Evolutionary conservation across 2,329 filamentous ascomycete genomes (phyloP).

Genomic region (Alternaria triticimaculans): DNA sequence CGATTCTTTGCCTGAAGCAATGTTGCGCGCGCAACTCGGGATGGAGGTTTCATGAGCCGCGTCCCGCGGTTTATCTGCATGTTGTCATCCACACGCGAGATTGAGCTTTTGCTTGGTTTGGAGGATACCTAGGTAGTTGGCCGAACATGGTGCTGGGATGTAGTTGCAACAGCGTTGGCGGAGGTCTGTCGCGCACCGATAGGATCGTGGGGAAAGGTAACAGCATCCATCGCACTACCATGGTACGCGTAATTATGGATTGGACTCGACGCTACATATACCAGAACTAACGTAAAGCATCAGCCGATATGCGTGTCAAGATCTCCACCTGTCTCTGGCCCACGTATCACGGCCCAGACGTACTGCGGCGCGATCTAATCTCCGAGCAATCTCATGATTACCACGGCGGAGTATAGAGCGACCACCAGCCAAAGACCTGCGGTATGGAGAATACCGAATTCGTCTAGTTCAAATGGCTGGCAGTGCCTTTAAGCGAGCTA

Average conservation of each 20-base stretch:
- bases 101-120: not conserved
- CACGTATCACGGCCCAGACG: not conserved
- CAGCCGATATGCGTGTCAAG: not conserved
- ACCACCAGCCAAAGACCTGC: not conserved
- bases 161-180: not conserved
- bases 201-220: not conserved
- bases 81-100: not conserved
- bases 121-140: not conserved
- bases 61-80: not conserved
- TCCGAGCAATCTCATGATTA: not conserved
- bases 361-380: not conserved
- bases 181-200: not conserved
- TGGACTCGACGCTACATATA: not conserved
- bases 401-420: not conserved
- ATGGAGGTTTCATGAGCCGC: not conserved
- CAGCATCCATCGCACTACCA: not conserved
- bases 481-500: not conserved
- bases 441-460: not conserved
- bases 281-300: not conserved
- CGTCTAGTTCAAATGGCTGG: not conserved
- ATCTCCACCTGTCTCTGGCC: not conserved
- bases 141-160: not conserved
- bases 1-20: not conserved
- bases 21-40: not conserved
- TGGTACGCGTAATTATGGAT: not conserved